Conservation (phyloP, 192 early-diverging fungal genomes). For the Pilaira anomala region DNA sequence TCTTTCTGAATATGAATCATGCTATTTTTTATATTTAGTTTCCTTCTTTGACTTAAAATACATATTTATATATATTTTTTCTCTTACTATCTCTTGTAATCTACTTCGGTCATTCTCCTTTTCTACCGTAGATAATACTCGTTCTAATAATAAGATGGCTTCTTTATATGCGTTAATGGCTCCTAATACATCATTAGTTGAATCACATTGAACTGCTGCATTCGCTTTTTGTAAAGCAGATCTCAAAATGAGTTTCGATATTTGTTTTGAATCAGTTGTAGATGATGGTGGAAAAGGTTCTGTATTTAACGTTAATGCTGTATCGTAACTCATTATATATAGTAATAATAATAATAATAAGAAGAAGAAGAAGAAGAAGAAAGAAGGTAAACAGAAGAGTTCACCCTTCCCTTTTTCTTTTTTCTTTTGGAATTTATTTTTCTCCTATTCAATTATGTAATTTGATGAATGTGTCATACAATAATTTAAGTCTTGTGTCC, state of each 20-base stretch:
- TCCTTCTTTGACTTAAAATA: background rate
- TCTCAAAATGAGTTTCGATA: slow-evolving; percentile 32
- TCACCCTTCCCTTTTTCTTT: background rate
- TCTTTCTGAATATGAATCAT: slow-evolving; percentile 31
- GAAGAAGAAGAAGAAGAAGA: background rate
- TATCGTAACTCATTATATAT: background rate
- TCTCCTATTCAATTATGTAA: background rate
- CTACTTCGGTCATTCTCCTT: slow-evolving; percentile 25
- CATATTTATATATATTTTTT: too few relatives aligned
- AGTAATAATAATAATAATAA: background rate
- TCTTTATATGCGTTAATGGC: slow-evolving; percentile 37
- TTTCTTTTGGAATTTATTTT: background rate
- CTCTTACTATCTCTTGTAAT: slow-evolving; percentile 38
- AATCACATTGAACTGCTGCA: slow-evolving; percentile 33
- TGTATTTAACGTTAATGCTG: background rate
- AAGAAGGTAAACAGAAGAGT: background rate
- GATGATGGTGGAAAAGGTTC: background rate
- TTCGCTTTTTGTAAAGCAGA: slow-evolving; percentile 36
- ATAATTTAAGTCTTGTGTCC: too few relatives aligned
- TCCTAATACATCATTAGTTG: slow-evolving; percentile 30
- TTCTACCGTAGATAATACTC: slow-evolving; percentile 25
- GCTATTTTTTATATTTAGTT: slow-evolving; percentile 9
- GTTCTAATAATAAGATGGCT: slow-evolving; percentile 28
- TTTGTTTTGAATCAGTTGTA: slow-evolving; percentile 14
- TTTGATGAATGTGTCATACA: too few relatives aligned